Conservation (phyloP, 2,329 filamentous ascomycete species). For the Fonsecaea nubica region DNA sequence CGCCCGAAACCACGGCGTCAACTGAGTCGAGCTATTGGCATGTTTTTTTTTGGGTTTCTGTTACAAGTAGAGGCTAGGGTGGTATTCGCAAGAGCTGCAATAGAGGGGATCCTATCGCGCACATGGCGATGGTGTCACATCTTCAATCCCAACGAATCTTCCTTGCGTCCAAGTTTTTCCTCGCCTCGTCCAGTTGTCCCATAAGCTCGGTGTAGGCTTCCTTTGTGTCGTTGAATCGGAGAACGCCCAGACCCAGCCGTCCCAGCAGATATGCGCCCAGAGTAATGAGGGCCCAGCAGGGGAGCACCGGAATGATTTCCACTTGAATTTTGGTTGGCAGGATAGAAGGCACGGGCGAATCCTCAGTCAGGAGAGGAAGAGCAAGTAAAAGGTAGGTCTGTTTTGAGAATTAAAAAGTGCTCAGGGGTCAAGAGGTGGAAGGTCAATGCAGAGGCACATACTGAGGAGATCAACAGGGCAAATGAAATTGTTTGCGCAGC, state of each 20-base stretch:
- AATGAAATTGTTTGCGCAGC: constrained; percentile 91
- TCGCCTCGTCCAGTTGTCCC: constrained; percentile 69
- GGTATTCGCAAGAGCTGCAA: background rate
- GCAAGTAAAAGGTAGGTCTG: constrained; percentile 40
- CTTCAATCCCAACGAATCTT: constrained; percentile 53
- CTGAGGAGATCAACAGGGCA: constrained; percentile 35
- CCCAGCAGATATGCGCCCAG: constrained; percentile 92
- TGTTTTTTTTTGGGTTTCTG: background rate
- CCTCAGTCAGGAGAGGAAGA: constrained; percentile 38
- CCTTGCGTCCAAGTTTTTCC: constrained; percentile 50
- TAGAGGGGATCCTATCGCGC: constrained; percentile 7
- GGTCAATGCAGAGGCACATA: constrained; percentile 16
- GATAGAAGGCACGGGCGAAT: constrained; percentile 40
- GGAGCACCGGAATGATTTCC: constrained; percentile 87
- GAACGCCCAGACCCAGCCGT: constrained; percentile 87
- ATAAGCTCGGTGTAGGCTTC: constrained; percentile 89
- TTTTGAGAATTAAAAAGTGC: constrained; percentile 6
- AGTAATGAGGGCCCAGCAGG: constrained; percentile 88
- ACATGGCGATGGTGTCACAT: background rate
- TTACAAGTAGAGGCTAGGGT: constrained; percentile 15
- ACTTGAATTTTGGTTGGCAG: constrained; percentile 40
- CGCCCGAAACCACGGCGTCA: constrained; percentile 57
- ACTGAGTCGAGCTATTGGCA: constrained; percentile 15
- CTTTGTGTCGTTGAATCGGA: constrained; percentile 96
- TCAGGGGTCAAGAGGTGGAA: background rate